Conservation (phyloP, 352 stramenopile species). For the Phytopythium litorale region DNA sequence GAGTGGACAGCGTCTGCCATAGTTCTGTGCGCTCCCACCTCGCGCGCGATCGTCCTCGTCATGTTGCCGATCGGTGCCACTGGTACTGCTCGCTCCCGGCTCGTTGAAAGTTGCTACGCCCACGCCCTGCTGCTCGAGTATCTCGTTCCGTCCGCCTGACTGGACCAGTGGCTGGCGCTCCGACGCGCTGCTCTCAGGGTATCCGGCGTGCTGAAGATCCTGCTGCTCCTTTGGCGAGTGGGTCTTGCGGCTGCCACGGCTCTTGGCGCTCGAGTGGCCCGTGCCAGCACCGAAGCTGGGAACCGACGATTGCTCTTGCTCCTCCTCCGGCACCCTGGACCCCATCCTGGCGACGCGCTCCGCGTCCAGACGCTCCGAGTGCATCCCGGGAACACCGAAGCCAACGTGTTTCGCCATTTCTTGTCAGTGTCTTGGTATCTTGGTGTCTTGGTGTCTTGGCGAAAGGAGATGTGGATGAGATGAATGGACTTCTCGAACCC, state of each 20-base stretch:
- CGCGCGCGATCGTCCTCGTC: not conserved
- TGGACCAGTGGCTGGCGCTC: not conserved
- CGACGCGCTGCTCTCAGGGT: not conserved
- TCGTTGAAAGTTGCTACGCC: not conserved
- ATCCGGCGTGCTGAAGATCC: not conserved
- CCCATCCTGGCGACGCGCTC: not conserved
- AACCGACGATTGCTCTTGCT: not conserved
- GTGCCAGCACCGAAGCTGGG: slow-evolving; percentile 4
- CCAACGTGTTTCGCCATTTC: not conserved
- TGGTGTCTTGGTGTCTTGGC: too few relatives aligned
- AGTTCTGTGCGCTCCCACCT: not conserved
- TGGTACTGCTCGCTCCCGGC: not conserved
- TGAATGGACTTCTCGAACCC: too few relatives aligned
- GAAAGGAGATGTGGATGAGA: too few relatives aligned
- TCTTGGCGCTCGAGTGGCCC: slow-evolving; percentile 8
- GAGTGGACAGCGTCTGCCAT: not conserved
- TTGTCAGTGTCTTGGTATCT: too few relatives aligned
- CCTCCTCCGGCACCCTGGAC: not conserved
- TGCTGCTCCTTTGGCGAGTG: not conserved
- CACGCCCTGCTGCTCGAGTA: not conserved
- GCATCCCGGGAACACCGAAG: not conserved
- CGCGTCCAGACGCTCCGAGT: not conserved
- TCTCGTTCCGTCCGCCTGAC: not conserved
- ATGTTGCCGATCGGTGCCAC: not conserved
- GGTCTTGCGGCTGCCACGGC: slow-evolving; percentile 1